Base-by-base conservation (phyloP, 1,139 yeast species). In the Blastobotrys capitulatus region DNA sequence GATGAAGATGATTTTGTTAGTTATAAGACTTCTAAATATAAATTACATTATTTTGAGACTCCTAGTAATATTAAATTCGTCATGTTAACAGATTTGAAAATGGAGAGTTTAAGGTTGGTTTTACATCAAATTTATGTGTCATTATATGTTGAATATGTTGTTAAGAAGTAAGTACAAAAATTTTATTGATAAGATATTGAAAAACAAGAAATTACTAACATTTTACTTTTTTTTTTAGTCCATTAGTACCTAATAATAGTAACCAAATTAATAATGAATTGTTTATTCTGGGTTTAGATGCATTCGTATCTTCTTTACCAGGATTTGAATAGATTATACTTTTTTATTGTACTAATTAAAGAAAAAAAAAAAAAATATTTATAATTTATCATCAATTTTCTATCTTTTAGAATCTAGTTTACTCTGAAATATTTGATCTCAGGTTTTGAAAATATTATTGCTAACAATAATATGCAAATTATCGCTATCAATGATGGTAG, bases 11-110 rank as follows among this genome's bases (percentile, higher is more conserved):
- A 75, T 31, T 76, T 86, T 55, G 76, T 79, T 49, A 77, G 86
- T 2, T 86, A 82, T 62, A 72, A 83, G 10, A 85, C 96, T 0
- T 80, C 87, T 2, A 76, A 77, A 53, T 89, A 83, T 66, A 75
- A 90, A 54, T 79, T 88, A 34, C 97, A 92, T 62, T 82, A 79
- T 58, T 77, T 76, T 60, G 96, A 89, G 63, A 82, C 95, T 1
- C 80, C 90, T 2, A 77, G 92, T 1, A 89, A 87, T 37, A 70
- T 89, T 52, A 82, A 87, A 65, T 82, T 92, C 60, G 82, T 86
- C 29, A 63, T 90, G 42, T 67, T 89, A 20, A 82, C 92, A 10
- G 96, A 88, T 65, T 76, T 82, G 39, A 67, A 65, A 10, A 76
- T 81, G 38, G 86, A 82, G 52, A 78, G 82, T 55, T 67, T 86